phyloP scores from a whole-genome alignment of 2,329 filamentous ascomycete genomes.

The Aspergillus neoniger region DNA sequence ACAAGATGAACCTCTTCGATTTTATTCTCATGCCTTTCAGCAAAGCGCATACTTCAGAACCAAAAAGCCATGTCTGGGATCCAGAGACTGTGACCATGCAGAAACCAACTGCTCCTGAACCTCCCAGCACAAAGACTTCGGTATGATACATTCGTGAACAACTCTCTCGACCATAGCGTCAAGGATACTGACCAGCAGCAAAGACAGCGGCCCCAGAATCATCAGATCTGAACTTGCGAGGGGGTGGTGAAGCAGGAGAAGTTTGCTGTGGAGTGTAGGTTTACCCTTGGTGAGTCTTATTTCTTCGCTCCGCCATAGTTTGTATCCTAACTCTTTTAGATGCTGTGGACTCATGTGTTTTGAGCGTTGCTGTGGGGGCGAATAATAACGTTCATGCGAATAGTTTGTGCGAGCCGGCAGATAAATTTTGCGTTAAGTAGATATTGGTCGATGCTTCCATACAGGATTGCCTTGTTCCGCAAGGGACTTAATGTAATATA shows the following conservation, averaged over 20 bases:
- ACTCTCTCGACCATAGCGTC: too few relatives aligned
- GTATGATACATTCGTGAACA: too few relatives aligned
- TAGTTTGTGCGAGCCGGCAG: too few relatives aligned
- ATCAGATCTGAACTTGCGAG: neutral
- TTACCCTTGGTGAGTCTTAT: too few relatives aligned
- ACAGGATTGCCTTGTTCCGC: too few relatives aligned
- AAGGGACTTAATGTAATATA: too few relatives aligned
- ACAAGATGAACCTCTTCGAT: neutral
- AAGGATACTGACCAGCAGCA: neutral
- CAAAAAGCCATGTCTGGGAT: neutral
- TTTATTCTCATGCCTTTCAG: neutral
- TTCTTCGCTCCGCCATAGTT: neutral
- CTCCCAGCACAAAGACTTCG: neutral
- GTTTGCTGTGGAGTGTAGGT: slow-evolving; percentile 1
- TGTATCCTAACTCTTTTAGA: neutral
- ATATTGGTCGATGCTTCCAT: too few relatives aligned
- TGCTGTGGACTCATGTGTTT: neutral
- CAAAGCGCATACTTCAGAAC: neutral
- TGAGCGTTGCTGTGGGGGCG: neutral
- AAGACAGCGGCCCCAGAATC: too few relatives aligned
- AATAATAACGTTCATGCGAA: neutral
- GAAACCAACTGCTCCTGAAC: neutral
- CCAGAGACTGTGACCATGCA: neutral
- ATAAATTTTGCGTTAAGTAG: too few relatives aligned
- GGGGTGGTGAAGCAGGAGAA: neutral